phyloP scores from a whole-genome alignment of 2,329 filamentous ascomycete species.

The Verticillium nonalfalfae region DNA sequence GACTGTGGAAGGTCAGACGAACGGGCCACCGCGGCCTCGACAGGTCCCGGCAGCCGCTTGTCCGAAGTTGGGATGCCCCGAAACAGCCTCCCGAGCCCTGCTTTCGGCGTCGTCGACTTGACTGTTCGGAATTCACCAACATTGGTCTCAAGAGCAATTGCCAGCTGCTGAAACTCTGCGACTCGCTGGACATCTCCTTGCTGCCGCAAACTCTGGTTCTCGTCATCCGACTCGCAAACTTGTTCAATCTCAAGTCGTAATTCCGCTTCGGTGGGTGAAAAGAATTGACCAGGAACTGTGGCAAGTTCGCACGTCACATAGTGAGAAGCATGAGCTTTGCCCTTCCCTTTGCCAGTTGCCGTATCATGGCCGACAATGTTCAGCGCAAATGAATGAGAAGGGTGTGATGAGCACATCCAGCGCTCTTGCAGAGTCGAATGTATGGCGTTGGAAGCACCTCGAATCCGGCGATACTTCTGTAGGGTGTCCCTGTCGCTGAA shows the following conservation, averaged over 20 bases:
- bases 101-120: neutral
- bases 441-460: conserved; percentile 1
- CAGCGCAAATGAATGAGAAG: neutral
- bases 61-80: neutral
- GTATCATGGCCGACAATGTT: neutral
- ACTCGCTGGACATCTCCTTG: neutral
- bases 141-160: neutral
- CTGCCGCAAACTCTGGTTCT: conserved; percentile 7
- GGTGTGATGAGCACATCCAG: neutral
- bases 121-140: neutral
- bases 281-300: neutral
- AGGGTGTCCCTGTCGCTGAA: neutral
- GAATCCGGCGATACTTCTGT: neutral
- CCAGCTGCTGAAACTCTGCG: neutral
- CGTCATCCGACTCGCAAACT: neutral
- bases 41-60: neutral
- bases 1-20: neutral
- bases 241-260: conserved; percentile 11
- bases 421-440: neutral
- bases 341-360: neutral
- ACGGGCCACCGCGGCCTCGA: neutral
- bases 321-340: neutral
- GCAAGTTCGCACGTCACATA: neutral
- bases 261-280: neutral
- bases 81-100: neutral